Evolutionary conservation across 2,329 filamentous ascomycete species (phyloP), one percentile per base, ranked within the genome.

Genomic region (Diaporthe velutina): DNA sequence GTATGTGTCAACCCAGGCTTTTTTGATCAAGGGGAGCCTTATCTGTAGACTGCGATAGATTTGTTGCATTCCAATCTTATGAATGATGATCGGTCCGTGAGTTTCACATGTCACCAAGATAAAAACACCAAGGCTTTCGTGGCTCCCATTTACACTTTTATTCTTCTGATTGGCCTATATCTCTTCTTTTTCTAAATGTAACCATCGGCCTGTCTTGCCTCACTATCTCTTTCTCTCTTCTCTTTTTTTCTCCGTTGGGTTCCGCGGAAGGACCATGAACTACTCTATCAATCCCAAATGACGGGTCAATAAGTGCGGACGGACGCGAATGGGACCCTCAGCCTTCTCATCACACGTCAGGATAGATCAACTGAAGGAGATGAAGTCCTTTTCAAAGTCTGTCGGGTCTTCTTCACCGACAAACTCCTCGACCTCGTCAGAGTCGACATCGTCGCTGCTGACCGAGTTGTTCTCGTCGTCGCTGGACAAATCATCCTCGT

Each of bases 361-460:
- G n/a, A 42, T 33, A 25, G 45, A 64, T 72, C 48, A 72, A n/a
- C n/a, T 54, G 28, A 72, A 68, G 58, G 72, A 74, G 81, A 93
- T 89, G 79, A 88, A 93, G 81, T 93, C 91, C 79, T 90, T 85
- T 74, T 88, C 85, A 81, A 92, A 89, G 77, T 90, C 90, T 72
- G 86, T 83, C 77, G 90, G 88, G 74, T 89, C 88, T 75, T 89
- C 87, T 73, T 88, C 85, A 48, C 85, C 85, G 76, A 93, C 87
- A 79, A 92, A 91, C 82, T 93, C 91, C 80, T 93, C 92, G 75
- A 93, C 88, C 77, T 90, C 91, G 81, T 95, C 94, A 72, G 94
- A 96, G 84, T 96, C 93, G 80, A 94, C 90, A 82, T 96, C 94
- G 82, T 96, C 93, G 81, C 92, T 94, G 81, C 93, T 91, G 78